Evolutionary conservation across 139 green algal species (phyloP).

Genomic region (Gonium pectorale): DNA sequence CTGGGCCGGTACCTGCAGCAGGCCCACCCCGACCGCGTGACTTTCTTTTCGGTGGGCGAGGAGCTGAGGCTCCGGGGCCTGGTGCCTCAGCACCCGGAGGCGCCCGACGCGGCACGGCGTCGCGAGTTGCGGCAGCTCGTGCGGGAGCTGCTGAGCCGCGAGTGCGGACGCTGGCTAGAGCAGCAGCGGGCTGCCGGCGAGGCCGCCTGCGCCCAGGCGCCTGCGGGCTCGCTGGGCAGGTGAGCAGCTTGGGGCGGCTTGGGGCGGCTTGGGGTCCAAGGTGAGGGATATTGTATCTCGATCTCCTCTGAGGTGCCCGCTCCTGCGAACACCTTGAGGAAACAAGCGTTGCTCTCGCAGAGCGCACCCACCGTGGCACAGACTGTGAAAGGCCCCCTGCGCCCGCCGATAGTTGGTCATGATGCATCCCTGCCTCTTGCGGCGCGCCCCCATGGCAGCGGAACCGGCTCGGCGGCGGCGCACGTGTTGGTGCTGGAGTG

Average conservation of each 20-base stretch:
- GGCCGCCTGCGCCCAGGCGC: too few relatives aligned
- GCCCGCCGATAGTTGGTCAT: background rate
- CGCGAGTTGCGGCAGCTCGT: background rate
- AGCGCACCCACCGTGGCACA: background rate
- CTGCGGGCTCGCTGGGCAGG: too few relatives aligned
- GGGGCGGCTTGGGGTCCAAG: background rate
- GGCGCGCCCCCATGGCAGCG: background rate
- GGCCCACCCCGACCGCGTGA: background rate
- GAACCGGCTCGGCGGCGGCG: too few relatives aligned
- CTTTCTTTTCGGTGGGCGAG: background rate
- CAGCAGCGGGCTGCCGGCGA: background rate
- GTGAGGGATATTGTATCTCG: too few relatives aligned
- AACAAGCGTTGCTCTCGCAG: background rate
- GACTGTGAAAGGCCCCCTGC: too few relatives aligned
- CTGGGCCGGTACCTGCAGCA: background rate
- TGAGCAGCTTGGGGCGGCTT: background rate
- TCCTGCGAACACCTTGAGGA: background rate
- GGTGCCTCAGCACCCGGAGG: background rate
- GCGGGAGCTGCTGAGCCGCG: background rate
- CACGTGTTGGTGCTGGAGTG: conserved; percentile 38
- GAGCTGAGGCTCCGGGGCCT: background rate
- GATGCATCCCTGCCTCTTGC: background rate
- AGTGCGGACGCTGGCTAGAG: background rate
- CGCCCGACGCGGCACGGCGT: background rate
- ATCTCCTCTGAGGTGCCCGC: background rate